phyloP scores from a whole-genome alignment of 495 filamentous ascomycete genomes.

The Penicillium waksmanii region DNA sequence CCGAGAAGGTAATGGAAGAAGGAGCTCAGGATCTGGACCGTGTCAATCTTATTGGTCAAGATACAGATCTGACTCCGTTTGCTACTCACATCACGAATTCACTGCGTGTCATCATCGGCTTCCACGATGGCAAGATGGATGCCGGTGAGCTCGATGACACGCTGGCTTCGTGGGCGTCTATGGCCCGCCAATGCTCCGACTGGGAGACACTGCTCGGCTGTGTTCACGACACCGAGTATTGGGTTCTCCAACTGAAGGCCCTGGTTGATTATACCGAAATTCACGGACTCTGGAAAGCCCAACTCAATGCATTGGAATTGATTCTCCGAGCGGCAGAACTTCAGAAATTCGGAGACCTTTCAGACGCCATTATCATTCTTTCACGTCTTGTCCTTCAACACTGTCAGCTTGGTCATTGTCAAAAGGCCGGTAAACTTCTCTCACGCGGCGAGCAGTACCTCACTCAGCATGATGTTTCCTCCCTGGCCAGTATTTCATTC shows the following conservation, averaged over 20 bases:
- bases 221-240: slow-evolving; percentile 65
- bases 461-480: slow-evolving; percentile 37
- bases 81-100: slow-evolving; percentile 61
- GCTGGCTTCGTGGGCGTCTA: slow-evolving; percentile 43
- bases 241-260: slow-evolving; percentile 64
- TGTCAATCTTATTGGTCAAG: slow-evolving; percentile 46
- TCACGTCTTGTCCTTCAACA: slow-evolving; percentile 70
- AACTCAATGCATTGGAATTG: slow-evolving; percentile 48
- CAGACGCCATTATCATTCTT: slow-evolving; percentile 59
- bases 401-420: slow-evolving; percentile 74
- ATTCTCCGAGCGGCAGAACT: slow-evolving; percentile 61
- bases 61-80: slow-evolving; percentile 57
- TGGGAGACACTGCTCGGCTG: slow-evolving; percentile 52
- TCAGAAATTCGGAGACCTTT: slow-evolving; percentile 51
- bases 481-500: slow-evolving; percentile 56
- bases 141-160: slow-evolving; percentile 49
- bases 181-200: slow-evolving; percentile 44
- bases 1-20: slow-evolving; percentile 39
- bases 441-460: slow-evolving; percentile 58
- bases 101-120: slow-evolving; percentile 52
- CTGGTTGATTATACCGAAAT: slow-evolving; percentile 79
- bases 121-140: slow-evolving; percentile 56
- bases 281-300: slow-evolving; percentile 64
- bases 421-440: slow-evolving; percentile 69
- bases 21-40: slow-evolving; percentile 35